Evolutionary conservation across 768 basidiomycete species (phyloP).

Genomic region (Scleroderma bovista): DNA sequence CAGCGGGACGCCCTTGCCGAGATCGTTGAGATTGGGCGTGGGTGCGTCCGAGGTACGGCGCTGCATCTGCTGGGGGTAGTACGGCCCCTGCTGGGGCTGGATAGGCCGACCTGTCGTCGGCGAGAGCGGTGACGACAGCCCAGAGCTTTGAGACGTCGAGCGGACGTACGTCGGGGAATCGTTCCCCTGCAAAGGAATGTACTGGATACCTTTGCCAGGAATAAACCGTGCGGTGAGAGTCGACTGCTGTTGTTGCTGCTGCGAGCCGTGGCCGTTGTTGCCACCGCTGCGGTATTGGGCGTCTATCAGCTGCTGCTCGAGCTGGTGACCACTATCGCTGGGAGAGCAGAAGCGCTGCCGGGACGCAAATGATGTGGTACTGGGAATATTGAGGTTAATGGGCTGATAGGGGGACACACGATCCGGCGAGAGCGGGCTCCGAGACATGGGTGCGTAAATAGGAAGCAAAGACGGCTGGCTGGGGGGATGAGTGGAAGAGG

Average conservation of each 20-base stretch:
- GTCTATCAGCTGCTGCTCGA: constrained; percentile 43
- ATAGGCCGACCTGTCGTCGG: constrained; percentile 33
- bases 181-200: constrained; percentile 35
- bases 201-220: constrained; percentile 61
- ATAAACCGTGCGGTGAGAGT: constrained; percentile 55
- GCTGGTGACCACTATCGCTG: constrained; percentile 50
- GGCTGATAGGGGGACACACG: constrained; percentile 50
- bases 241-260: constrained; percentile 20
- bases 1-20: constrained; percentile 88
- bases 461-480: constrained; percentile 74
- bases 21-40: constrained; percentile 39
- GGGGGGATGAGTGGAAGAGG: constrained; percentile 47
- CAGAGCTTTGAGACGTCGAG: constrained; percentile 32
- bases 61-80: constrained; percentile 28
- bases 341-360: constrained; percentile 53
- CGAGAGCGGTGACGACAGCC: constrained; percentile 52
- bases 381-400: constrained; percentile 58
- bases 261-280: too few species aligned
- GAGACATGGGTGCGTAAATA: constrained; percentile 64
- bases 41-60: constrained; percentile 38
- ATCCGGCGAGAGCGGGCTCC: constrained; percentile 55
- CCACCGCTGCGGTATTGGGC: constrained; percentile 31
- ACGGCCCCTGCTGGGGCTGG: constrained; percentile 25
- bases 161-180: constrained; percentile 34
- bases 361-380: constrained; percentile 36